Evolutionary conservation across 495 filamentous ascomycete genomes (phyloP), one percentile per base, ranked within the genome.

Genomic region (Cercophora scortea): DNA sequence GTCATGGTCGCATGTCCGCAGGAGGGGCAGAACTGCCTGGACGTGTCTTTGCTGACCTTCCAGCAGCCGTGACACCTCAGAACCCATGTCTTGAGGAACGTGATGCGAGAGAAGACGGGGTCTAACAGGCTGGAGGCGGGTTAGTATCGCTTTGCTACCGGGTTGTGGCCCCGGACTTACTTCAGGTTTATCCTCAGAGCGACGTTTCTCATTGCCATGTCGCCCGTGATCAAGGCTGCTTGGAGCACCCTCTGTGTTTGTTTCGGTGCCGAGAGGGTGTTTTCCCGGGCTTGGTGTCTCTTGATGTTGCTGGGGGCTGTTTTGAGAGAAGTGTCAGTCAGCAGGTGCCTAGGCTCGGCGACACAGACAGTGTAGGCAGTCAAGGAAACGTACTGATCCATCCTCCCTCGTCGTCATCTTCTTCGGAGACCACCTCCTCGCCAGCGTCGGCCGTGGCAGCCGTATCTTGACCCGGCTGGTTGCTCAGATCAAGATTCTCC

Each of bases 171-270:
- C 16, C 3, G 15, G 7, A 50, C 61, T 40, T 56, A 67, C 64
- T 95, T 89, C 32, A 99, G 78, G 70, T 95, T 95, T 74, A 97
- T 93, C 57, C 92, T 88, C 9, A 99, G 76, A 2, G 92, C 74
- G 17, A 96, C 89, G 62, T 97, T 97, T 71, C 97, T 90, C 82
- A 97, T 92, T 41, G 93, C 92, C 72, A 87, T 96, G 75, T 99
- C 93, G 52, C 86, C 87, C 0, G 93, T 97, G 56, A 96, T 84
- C 43, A 89, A 82, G 9, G 90, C 94, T 10, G 86, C 88, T 63
- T 90, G 81, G 58, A 95, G 86, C 17, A 78, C 78, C 47, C 81
- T 78, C 51, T 86, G 79, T 9, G 71, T 62, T 1, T 73, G 73
- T 25, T 78, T 65, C 4, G 74, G 66, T 0, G 67, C 58, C 4